Evolutionary conservation across 179 eudicot genomes (phyloP), one percentile per base, ranked within the genome.

Genomic region (Carnegiea gigantea): DNA sequence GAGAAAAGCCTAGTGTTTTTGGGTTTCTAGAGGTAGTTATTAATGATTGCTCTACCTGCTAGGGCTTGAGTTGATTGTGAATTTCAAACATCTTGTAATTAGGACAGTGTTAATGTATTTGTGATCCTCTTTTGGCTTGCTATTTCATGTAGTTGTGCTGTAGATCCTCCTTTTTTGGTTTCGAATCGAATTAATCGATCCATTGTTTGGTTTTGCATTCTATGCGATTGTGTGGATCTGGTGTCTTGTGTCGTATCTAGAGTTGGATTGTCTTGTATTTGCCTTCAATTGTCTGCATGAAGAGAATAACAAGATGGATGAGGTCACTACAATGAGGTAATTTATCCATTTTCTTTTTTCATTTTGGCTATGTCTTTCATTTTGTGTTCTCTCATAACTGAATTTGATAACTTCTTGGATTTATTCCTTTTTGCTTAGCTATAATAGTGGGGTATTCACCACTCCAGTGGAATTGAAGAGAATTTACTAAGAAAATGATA

Each of bases 11-110:
- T n/a, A 48, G 53, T 6, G 4, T n/a, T 54, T 13, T 81, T 76
- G 83, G 86, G 81, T 79, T 81, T 81, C 76, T 6, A 30, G 48
- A 79, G 77, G 77, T 73, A 36, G 33, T 80, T 46, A 84, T 78
- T 46, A 86, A 88, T 88, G 90, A 87, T 87, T 80, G 90, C 90
- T 88, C 90, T 87, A 78, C 90, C 87, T 71, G 85, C 87, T 8
- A 88, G 88, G 78, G 87, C 90, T 54, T 83, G 88, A 67, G 87
- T 88, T 76, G 88, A 88, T 82, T 88, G 86, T 84, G 90, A 88
- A 86, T 75, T 86, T 86, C 81, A 88, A 88, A 70, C 87, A 84
- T n/a, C 90, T 86, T 46, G 53, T 88, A 24, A 88, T 88, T 48
- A 88, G 90, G 90, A 88, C 26, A 88, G 88, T 48, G 90, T 88